phyloP scores from a whole-genome alignment of 495 filamentous ascomycete genomes.

The Lepidopterella palustris region DNA sequence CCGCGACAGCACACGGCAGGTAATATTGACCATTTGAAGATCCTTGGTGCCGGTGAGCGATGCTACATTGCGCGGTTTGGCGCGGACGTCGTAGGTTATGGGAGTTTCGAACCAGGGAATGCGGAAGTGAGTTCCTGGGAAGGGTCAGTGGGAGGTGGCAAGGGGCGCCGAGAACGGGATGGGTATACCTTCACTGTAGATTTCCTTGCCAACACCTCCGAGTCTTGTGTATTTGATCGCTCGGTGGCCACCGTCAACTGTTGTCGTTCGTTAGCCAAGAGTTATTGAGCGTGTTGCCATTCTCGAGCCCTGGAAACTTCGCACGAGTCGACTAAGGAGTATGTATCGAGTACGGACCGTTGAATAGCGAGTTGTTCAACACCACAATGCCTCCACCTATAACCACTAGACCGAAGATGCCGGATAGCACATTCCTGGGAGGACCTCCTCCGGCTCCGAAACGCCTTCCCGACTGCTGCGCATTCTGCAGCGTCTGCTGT shows the following conservation, averaged over 20 bases:
- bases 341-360: slow-evolving; percentile 53
- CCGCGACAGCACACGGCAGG: slow-evolving; percentile 95
- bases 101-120: slow-evolving; percentile 98
- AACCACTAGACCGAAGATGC: slow-evolving; percentile 44
- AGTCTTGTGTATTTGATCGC: slow-evolving; percentile 97
- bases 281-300: not conserved
- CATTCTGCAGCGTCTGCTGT: slow-evolving; percentile 49
- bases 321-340: not conserved
- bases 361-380: slow-evolving; percentile 86
- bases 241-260: slow-evolving; percentile 96
- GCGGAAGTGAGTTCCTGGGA: slow-evolving; percentile 77
- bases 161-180: not conserved
- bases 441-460: slow-evolving; percentile 46
- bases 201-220: slow-evolving; percentile 92
- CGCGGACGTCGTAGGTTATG: slow-evolving; percentile 94
- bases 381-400: slow-evolving; percentile 60
- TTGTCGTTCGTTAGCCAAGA: slow-evolving; percentile 1
- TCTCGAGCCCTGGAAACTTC: not conserved
- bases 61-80: slow-evolving; percentile 91
- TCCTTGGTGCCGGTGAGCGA: slow-evolving; percentile 98
- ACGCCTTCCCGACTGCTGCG: slow-evolving; percentile 45
- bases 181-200: slow-evolving; percentile 80
- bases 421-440: slow-evolving; percentile 32
- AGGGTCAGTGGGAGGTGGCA: not conserved
- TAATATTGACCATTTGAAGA: slow-evolving; percentile 99